These are phyloP conservation scores for Tetrahymena malaccensis DNA, from an alignment of 73 alveolate genomes.

Conservation along the genomic window DNA sequence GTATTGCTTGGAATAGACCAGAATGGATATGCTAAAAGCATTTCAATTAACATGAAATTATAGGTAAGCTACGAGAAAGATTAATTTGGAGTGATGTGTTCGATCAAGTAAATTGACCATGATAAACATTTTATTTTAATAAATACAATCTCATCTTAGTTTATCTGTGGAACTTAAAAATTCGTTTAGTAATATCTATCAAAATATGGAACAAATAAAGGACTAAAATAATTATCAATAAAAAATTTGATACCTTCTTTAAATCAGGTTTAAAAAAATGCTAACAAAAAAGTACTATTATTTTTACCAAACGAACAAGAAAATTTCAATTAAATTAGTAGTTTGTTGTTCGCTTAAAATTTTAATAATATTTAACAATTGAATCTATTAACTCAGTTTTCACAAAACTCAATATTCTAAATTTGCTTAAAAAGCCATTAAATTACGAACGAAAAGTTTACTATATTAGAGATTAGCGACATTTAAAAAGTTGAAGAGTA, in stretches of 20 bases:
- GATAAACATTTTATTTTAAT: not conserved
- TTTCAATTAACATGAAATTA: not conserved
- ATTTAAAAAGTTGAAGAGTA: too few relatives aligned
- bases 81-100: not conserved
- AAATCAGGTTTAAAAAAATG: not conserved
- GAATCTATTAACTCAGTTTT: too few relatives aligned
- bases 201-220: not conserved
- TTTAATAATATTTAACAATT: too few relatives aligned
- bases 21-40: not conserved
- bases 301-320: not conserved
- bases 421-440: too few relatives aligned
- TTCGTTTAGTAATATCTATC: not conserved
- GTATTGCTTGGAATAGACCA: not conserved
- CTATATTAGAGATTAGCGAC: too few relatives aligned
- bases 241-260: not conserved
- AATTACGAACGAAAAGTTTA: too few relatives aligned
- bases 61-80: not conserved
- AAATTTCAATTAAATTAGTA: too few relatives aligned
- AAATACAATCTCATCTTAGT: not conserved
- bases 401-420: too few relatives aligned
- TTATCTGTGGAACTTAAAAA: not conserved
- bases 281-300: not conserved
- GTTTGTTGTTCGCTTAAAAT: too few relatives aligned
- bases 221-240: not conserved
- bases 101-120: not conserved